Evolutionary conservation across 2,329 filamentous ascomycete genomes (phyloP), one percentile per base, ranked within the genome.

Genomic region (Colletotrichum liaoningense): DNA sequence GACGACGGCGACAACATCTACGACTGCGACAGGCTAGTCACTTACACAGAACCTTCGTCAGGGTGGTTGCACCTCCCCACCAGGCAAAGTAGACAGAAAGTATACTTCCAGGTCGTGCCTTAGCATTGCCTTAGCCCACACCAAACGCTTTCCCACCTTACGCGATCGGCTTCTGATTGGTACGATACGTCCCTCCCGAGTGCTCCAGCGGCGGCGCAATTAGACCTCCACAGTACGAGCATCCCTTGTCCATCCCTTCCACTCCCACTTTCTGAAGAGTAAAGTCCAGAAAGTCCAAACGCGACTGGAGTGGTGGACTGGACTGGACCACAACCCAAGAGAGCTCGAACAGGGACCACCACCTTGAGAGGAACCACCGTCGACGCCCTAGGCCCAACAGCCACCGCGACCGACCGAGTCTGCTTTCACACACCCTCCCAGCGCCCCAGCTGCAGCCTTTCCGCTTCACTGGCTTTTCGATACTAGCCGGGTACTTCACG

Each of bases 161-260:
- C 79, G 79, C 80, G 79, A 79, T 80, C 78, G 65, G 67, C 60
- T 74, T 77, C 78, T 77, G 78, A 81, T 81, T 81, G 80, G 80
- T 70, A 79, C 77, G 80, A 80, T 80, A 80, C 71, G 70, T 73
- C 62, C 57, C 72, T 74, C 54, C 62, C 57, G 46, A 74, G 63
- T 49, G 64, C 52, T 74, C 72, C 57, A 72, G 72, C 71, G 63
- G n/a, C 71, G 58, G 56, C 56, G 67, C 77, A 71, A 62, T 64
- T 69, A 67, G 68, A 46, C 54, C 65, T 68, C 69, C 70, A 71
- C 72, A 60, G 30, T 52, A 66, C 58, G 52, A 54, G 42, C 35
- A 35, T 63, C 60, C 63, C 60, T 75, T 71, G 70, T 67, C 62
- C 59, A 67, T 42, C 38, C 54, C 67, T 35, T 64, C 71, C 69